These are phyloP conservation scores for Pugionium cornutum DNA, from an alignment of 345 rosid genomes.

Conservation along the genomic window DNA sequence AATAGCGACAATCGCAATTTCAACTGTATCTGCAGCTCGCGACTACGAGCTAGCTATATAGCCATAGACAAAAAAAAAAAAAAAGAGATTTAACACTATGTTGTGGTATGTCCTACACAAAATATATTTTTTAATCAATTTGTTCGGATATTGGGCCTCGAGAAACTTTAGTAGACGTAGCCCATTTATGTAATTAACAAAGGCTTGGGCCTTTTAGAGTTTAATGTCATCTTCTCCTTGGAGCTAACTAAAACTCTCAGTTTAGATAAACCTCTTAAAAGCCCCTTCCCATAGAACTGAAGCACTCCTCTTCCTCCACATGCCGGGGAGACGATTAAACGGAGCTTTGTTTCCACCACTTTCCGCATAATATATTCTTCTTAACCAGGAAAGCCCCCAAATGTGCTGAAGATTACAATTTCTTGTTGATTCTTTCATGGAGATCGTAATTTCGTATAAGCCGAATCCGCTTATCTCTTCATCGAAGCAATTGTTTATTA, in stretches of 20 bases:
- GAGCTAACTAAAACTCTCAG: background rate
- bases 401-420: conserved; percentile 13
- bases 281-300: conserved; percentile 19
- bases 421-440: conserved; percentile 38
- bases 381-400: conserved; percentile 1
- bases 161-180: background rate
- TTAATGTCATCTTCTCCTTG: conserved; percentile 10
- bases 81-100: no score
- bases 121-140: no score
- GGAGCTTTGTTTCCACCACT: background rate
- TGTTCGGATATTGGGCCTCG: conserved; percentile 1
- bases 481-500: conserved; percentile 21
- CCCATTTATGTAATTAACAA: background rate
- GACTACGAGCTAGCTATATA: no score
- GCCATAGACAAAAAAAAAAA: no score
- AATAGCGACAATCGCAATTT: no score
- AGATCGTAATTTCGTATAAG: conserved; percentile 41
- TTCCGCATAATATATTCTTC: background rate
- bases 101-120: no score
- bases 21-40: no score
- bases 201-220: conserved; percentile 20
- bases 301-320: background rate
- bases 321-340: conserved; percentile 27
- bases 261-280: conserved; percentile 33
- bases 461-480: conserved; percentile 48